Base-by-base conservation (phyloP, 176 grass and related monocot genomes). In the Triticum timopheevii region DNA sequence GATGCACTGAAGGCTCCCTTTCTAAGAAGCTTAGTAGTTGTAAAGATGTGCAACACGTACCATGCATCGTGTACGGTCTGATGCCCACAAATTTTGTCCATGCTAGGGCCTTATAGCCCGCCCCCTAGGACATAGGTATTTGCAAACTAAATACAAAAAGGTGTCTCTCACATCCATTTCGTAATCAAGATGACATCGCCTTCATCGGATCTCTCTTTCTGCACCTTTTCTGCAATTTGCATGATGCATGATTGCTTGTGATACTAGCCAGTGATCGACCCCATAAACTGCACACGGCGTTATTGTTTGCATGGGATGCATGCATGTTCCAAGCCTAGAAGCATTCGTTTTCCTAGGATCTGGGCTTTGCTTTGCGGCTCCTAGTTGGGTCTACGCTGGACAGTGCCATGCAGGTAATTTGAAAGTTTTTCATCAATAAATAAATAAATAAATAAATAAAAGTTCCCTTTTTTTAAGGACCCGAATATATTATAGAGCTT, bases 231-330 rank as follows among this genome's bases (percentile, higher is more conserved):
- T 56, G 74, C 74, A 77, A 77, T 86, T 86, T 82, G 72, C 83
- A 86, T 13, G 76, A 80, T 67, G 35, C 72, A 79, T 79, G 90
- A 77, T 85, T 78, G 39, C 70, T 27, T 65, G 42, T 81, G 61
- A 52, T 65, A 45, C 10, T 81, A 45, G 16, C 40, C 79, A 85
- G 25, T 44, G 56, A 87, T 35, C 54, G 69, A 35, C 5, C 69
- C 68, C 71, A 45, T 73, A 73, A 83, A 79, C 73, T 15, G 25
- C 66, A 83, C 44, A 77, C 12, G 61, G 61, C 11, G 61, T 3
- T 61, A 38, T 65, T 35, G 17, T 40, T 81, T 77, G 69, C 74
- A 84, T 91, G 89, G 50, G 77, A 88, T 91, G 81, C 81, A 82
- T 80, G 75, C 62, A 25, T 45, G 59, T 3, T 79, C 65, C 35